phyloP scores from a whole-genome alignment of 2,329 filamentous ascomycete genomes.

The Penicillium sp. region DNA sequence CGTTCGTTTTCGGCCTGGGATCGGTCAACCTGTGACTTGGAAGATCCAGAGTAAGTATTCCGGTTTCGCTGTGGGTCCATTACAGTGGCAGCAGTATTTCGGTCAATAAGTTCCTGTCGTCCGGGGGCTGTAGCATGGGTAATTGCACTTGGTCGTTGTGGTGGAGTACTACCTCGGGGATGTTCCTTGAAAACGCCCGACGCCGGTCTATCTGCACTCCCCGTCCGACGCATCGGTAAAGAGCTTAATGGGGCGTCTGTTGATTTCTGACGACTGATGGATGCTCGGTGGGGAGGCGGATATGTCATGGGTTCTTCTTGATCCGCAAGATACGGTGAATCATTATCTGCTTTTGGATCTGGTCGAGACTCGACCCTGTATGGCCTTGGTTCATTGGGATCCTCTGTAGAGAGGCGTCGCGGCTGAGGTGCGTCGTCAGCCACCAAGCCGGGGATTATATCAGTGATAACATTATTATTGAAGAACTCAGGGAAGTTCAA shows the following conservation, averaged over 20 bases:
- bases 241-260: conserved; percentile 31
- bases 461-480: conserved; percentile 68
- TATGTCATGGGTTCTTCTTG: conserved; percentile 24
- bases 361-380: conserved; percentile 21
- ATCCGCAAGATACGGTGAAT: conserved; percentile 23
- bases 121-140: conserved; percentile 42
- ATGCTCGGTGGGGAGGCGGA: conserved; percentile 40
- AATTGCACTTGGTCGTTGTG: conserved; percentile 35
- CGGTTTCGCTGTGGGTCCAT: conserved; percentile 65
- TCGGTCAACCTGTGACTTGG: conserved; percentile 42
- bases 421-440: conserved; percentile 66
- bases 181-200: conserved; percentile 27
- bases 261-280: conserved; percentile 28
- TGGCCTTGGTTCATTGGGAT: conserved; percentile 2
- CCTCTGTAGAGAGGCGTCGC: conserved; percentile 21
- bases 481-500: conserved; percentile 88
- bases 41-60: conserved; percentile 47
- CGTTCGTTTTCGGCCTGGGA: conserved; percentile 55
- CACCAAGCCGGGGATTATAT: conserved; percentile 76
- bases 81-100: conserved; percentile 37
- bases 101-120: conserved; percentile 40
- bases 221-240: conserved; percentile 32
- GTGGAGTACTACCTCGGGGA: conserved; percentile 25
- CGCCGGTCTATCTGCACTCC: conserved; percentile 35
- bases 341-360: conserved; percentile 21